These are phyloP conservation scores for Reutealis trisperma DNA, from an alignment of 345 rosid species.

Conservation along the genomic window DNA sequence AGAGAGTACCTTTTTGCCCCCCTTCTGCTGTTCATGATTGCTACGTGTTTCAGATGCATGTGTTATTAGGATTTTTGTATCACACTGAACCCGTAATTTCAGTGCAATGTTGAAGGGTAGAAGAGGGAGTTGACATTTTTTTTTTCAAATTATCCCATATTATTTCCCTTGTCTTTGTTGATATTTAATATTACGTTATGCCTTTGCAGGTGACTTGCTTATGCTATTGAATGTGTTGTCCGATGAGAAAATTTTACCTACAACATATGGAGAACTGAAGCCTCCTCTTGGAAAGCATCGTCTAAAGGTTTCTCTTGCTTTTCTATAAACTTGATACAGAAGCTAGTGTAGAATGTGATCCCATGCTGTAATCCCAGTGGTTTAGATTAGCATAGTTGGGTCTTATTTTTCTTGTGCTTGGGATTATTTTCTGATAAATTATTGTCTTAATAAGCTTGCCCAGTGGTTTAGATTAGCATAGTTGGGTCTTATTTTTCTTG, in stretches of 20 bases:
- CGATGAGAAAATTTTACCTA: slow-evolving; percentile 81
- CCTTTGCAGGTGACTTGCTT: slow-evolving; percentile 68
- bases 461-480: slow-evolving; percentile 3
- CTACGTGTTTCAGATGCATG: neutral
- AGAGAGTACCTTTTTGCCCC: too few relatives aligned
- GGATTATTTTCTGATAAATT: neutral
- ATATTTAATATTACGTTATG: slow-evolving; percentile 23
- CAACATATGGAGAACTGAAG: slow-evolving; percentile 90
- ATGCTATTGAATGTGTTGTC: slow-evolving; percentile 67
- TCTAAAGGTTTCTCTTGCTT: slow-evolving; percentile 59
- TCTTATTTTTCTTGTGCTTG: neutral
- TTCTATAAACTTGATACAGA: neutral
- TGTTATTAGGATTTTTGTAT: neutral
- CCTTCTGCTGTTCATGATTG: neutral
- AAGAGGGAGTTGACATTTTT: neutral
- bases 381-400: neutral
- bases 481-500: neutral
- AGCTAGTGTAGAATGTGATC: neutral
- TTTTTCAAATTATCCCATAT: neutral
- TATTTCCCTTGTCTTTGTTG: neutral
- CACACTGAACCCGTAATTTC: neutral
- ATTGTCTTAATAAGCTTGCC: neutral
- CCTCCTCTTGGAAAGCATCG: slow-evolving; percentile 99
- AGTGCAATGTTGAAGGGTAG: neutral
- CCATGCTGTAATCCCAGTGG: neutral